Conservation (phyloP, 345 rosid species). For the Linum usitatissimum region DNA sequence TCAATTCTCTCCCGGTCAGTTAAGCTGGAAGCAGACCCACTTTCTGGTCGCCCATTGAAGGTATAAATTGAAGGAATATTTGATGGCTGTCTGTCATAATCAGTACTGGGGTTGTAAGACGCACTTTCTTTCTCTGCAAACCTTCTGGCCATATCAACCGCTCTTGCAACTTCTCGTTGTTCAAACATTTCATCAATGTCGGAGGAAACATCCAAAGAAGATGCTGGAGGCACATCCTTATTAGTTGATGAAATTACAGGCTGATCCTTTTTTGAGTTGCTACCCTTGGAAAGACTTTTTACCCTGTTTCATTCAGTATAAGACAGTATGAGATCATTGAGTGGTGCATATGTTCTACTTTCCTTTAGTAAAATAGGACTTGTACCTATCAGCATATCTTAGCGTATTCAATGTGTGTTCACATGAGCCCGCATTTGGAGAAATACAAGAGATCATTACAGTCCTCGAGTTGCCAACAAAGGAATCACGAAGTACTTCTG, state of each 20-base stretch:
- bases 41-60: slow-evolving; percentile 43
- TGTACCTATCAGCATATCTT: slow-evolving; percentile 91
- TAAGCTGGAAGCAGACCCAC: slow-evolving; percentile 35
- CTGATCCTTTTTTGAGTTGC: slow-evolving; percentile 71
- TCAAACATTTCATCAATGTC: slow-evolving; percentile 48
- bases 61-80: slow-evolving; percentile 33
- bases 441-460: slow-evolving; percentile 91
- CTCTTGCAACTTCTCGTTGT: slow-evolving; percentile 40
- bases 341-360: background rate
- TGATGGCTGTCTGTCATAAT: slow-evolving; percentile 39
- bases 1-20: slow-evolving; percentile 53
- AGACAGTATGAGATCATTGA: background rate
- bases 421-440: slow-evolving; percentile 95
- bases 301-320: slow-evolving; percentile 44
- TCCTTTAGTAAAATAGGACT: background rate
- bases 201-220: slow-evolving; percentile 30
- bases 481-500: slow-evolving; percentile 94
- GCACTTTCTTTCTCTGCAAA: slow-evolving; percentile 49
- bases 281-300: slow-evolving; percentile 89
- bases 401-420: slow-evolving; percentile 89
- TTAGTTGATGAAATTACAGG: slow-evolving; percentile 30
- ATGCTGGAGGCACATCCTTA: slow-evolving; percentile 46
- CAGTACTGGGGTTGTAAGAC: slow-evolving; percentile 31
- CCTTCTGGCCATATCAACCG: slow-evolving; percentile 46
- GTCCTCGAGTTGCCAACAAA: slow-evolving; percentile 95